Conservation (phyloP, 148 eudicot genomes). For the Nepenthes mirabilis region DNA sequence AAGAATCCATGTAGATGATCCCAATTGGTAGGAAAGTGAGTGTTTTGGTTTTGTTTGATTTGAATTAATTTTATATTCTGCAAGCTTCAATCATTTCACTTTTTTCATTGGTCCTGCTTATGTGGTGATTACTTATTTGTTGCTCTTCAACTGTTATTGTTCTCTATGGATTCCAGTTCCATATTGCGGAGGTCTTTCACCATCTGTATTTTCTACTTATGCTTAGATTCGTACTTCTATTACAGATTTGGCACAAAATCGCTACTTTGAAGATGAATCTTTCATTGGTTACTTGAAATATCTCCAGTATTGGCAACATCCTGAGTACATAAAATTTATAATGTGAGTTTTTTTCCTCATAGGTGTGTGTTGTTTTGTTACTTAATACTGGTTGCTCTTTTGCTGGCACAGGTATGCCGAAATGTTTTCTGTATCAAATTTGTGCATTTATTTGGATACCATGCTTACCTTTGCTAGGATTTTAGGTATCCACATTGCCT, state of each 20-base stretch:
- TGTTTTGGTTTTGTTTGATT: too few species aligned
- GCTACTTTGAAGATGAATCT: slow-evolving; percentile 94
- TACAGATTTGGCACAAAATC: slow-evolving; percentile 92
- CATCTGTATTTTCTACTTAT: neutral
- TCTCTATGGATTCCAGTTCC: neutral
- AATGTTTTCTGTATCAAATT: neutral
- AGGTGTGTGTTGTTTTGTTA: neutral
- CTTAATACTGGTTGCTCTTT: neutral
- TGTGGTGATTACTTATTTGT: too few species aligned
- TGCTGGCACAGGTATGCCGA: too few species aligned
- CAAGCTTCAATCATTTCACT: too few species aligned
- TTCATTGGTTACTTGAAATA: slow-evolving; percentile 93
- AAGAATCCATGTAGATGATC: too few species aligned
- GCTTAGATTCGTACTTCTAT: neutral
- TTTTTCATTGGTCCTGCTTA: too few species aligned
- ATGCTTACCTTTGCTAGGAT: neutral
- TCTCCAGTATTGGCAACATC: slow-evolving; percentile 94
- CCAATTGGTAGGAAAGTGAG: too few species aligned
- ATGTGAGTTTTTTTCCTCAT: slow-evolving; percentile 30
- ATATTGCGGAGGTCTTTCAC: neutral
- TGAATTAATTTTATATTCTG: too few species aligned
- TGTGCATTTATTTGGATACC: neutral
- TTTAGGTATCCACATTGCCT: slow-evolving; percentile 93
- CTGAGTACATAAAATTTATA: slow-evolving; percentile 84
- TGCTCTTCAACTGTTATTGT: too few species aligned